Base-by-base conservation (phyloP, 2,329 filamentous ascomycete species). In the Venturia pyrina region DNA sequence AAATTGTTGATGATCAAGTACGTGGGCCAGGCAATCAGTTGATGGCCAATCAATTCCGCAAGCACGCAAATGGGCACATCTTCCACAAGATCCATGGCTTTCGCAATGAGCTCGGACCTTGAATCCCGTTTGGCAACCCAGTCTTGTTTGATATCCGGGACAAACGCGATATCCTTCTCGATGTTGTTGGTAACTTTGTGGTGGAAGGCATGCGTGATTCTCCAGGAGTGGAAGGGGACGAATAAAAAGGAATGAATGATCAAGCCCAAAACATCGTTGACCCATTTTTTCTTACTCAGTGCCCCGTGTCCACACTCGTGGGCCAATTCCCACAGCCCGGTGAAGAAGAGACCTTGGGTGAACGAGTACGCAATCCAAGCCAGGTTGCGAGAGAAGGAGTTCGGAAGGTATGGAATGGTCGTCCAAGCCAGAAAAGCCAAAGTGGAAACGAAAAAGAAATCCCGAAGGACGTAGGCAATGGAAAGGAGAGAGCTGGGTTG, bases 141-240 rank as follows among this genome's bases (percentile, higher is more conserved):
- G 28, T 37, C 53, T n/a, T 62, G 50, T 57, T 68, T 67, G 57
- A 67, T 63, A 63, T 68, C 69, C 10, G 76, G 76, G 1, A 77
- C 75, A 53, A 75, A 78, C 15, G 73, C 74, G n/a, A 73, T 75
- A 73, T 89, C 87, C 78, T 85, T 86, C 67, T 86, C 82, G 78
- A 88, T 85, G 77, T 89, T 83, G 69, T 85, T 85, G 57, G 85
- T 86, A 75, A 84, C 87, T 69, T 83, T 83, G 77, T 91, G 88
- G 76, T 90, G 88, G 63, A 87, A 83, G 67, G 83, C 82, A 75
- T 91, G 88, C 41, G 83, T 87, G 73, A 85, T 86, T 77, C 88
- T 86, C 88, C 88, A 90, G 62, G 84, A 86, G 78, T 89, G 89
- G 78, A 87, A 91, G 3, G 88, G 88, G 2, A 88, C 87, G 68